These are phyloP conservation scores for Delphinella strobiligena DNA, from an alignment of 2,329 filamentous ascomycete genomes.

Conservation along the genomic window DNA sequence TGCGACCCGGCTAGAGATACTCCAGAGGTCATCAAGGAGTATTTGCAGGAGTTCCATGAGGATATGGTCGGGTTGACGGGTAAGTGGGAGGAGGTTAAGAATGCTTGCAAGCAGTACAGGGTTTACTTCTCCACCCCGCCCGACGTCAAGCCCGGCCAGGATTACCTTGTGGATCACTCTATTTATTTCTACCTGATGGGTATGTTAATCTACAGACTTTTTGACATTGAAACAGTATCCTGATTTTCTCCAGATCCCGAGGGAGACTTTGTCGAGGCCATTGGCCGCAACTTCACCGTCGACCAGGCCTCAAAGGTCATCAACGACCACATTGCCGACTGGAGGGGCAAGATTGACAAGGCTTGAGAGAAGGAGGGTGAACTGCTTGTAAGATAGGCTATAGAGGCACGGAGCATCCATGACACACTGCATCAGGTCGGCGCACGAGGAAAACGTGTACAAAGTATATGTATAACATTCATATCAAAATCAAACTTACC, in stretches of 20 bases:
- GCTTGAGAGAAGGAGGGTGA: slow-evolving; percentile 11
- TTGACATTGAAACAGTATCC: neutral
- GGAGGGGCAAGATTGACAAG: slow-evolving; percentile 47
- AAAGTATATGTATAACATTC: too few relatives aligned
- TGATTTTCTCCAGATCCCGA: slow-evolving; percentile 57
- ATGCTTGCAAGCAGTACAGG: slow-evolving; percentile 86
- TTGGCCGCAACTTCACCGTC: slow-evolving; percentile 87
- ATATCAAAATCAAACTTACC: too few relatives aligned
- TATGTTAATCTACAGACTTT: slow-evolving; percentile 25
- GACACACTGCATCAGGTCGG: too few relatives aligned
- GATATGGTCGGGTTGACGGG: slow-evolving; percentile 81
- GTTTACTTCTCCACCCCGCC: slow-evolving; percentile 94
- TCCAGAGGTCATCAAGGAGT: slow-evolving; percentile 69
- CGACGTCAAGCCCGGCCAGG: slow-evolving; percentile 80
- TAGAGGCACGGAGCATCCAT: too few relatives aligned
- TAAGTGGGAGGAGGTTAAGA: slow-evolving; percentile 85
- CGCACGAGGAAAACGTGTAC: too few relatives aligned
- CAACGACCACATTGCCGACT: slow-evolving; percentile 70
- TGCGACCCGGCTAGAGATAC: slow-evolving; percentile 90
- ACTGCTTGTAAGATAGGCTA: too few relatives aligned
- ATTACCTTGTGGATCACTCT: slow-evolving; percentile 96
- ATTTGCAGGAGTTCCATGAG: slow-evolving; percentile 83
- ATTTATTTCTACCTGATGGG: slow-evolving; percentile 99
- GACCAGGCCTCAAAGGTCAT: slow-evolving; percentile 77
- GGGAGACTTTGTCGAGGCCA: slow-evolving; percentile 93